phyloP scores from a whole-genome alignment of 225 moss, liverwort and hornwort genomes.

The Straminergon stramineum region DNA sequence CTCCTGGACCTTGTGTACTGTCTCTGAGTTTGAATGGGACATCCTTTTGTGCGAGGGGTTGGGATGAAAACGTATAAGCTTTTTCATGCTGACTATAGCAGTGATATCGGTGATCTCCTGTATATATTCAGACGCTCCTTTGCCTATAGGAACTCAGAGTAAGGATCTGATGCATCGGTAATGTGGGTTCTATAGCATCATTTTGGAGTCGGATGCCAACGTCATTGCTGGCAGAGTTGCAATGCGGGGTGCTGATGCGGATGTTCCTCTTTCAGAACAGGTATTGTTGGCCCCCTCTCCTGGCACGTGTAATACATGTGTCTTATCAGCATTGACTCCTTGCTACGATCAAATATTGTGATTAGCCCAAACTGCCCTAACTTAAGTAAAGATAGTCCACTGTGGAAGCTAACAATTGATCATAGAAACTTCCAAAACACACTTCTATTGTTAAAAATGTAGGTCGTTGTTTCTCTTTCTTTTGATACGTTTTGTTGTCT shows the following conservation, averaged over 20 bases:
- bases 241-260: conserved; percentile 85
- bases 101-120: background rate
- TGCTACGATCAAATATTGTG: background rate
- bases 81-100: background rate
- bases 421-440: background rate
- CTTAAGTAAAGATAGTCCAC: background rate
- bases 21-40: background rate
- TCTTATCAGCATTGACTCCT: background rate
- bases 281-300: conserved; percentile 8
- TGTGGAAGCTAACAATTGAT: background rate
- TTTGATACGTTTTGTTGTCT: background rate
- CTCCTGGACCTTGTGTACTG: background rate
- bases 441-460: background rate
- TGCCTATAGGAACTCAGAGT: background rate
- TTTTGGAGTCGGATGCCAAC: conserved; percentile 81
- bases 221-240: conserved; percentile 76
- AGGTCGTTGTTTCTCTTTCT: background rate
- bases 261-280: conserved; percentile 87
- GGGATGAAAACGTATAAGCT: background rate
- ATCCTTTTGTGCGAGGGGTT: background rate
- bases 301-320: background rate
- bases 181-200: conserved; percentile 49
- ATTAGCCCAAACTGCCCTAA: background rate
- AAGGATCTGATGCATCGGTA: background rate
- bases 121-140: background rate